Conservation (phyloP, 805 yeast species). For the Clavispora fructus region DNA sequence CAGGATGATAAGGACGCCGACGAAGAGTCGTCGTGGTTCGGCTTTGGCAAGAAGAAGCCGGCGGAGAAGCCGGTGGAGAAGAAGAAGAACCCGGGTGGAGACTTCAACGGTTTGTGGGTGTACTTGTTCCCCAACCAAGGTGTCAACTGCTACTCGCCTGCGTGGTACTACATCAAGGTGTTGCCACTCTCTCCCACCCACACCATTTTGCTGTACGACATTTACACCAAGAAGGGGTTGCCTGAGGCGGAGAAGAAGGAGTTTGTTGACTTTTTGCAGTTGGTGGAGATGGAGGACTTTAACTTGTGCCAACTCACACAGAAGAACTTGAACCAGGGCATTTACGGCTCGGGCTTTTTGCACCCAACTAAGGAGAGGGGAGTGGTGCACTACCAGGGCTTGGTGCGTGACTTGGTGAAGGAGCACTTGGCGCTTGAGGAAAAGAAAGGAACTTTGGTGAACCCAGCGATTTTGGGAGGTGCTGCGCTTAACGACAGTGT, state of each 20-base stretch:
- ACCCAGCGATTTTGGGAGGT: constrained; percentile 48
- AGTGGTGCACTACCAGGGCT: constrained; percentile 50
- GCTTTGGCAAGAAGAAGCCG: constrained; percentile 35
- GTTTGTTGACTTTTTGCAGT: constrained; percentile 58
- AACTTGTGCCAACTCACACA: constrained; percentile 57
- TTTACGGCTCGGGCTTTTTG: constrained; percentile 53
- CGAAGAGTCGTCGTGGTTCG: constrained; percentile 46
- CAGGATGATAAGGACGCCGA: constrained; percentile 27
- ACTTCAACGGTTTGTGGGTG: constrained; percentile 58
- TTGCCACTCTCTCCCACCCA: constrained; percentile 49
- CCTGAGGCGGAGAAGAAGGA: constrained; percentile 50
- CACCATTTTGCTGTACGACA: constrained; percentile 56
- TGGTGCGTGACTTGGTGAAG: constrained; percentile 55
- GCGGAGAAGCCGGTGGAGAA: constrained; percentile 19
- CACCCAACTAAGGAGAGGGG: constrained; percentile 59
- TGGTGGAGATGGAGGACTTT: constrained; percentile 56
- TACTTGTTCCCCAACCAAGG: constrained; percentile 59
- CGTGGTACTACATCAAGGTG: constrained; percentile 60
- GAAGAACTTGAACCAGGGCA: constrained; percentile 56
- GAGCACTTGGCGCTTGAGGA: constrained; percentile 45
- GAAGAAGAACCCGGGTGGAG: constrained; percentile 54
- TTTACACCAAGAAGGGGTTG: constrained; percentile 56
- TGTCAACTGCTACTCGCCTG: constrained; percentile 60
- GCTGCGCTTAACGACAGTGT: constrained; percentile 37
- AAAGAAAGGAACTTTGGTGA: constrained; percentile 40